Evolutionary conservation across 177 flowering plant species (phyloP).

Genomic region (Vitis hybrid): DNA sequence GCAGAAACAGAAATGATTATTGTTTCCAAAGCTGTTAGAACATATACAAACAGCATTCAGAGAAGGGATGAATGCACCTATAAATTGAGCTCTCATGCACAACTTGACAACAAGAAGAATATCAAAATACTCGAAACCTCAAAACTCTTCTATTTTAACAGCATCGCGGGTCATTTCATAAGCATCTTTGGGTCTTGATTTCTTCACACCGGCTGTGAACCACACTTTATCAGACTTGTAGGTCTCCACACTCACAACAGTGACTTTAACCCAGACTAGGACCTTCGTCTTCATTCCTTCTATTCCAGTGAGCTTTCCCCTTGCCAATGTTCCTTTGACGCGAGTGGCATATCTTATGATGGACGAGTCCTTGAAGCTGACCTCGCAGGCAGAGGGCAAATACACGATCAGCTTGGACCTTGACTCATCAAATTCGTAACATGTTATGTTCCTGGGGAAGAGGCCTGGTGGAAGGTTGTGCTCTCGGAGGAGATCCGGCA

Average conservation of each 20-base stretch:
- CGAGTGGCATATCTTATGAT: conserved; percentile 52
- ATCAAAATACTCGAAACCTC: conserved; percentile 15
- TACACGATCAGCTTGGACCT: conserved; percentile 54
- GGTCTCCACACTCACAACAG: conserved; percentile 44
- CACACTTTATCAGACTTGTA: conserved; percentile 61
- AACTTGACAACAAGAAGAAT: no score
- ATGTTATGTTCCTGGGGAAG: conserved; percentile 57
- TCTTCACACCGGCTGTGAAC: conserved; percentile 67
- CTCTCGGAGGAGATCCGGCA: conserved; percentile 65
- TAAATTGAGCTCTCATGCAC: no score
- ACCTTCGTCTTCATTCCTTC: conserved; percentile 81
- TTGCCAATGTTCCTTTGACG: conserved; percentile 45
- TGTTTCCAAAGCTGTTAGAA: no score
- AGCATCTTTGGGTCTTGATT: conserved; percentile 51
- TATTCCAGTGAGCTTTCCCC: conserved; percentile 56
- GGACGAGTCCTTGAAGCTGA: conserved; percentile 66
- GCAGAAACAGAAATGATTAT: no score
- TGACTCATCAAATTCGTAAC: conserved; percentile 61
- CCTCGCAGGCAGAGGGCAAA: conserved; percentile 55
- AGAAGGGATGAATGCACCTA: background rate
- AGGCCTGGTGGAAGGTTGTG: conserved; percentile 59
- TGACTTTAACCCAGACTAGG: conserved; percentile 70
- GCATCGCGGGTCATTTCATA: conserved; percentile 52
- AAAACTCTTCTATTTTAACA: conserved; percentile 50
- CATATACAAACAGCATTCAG: no score